Percentiles rank a stretch among this genome's conserved stretches.
These are phyloP conservation scores for Malassezia cuniculi DNA, from an alignment of 1,284 basidiomycete species.

Conservation along the genomic window DNA sequence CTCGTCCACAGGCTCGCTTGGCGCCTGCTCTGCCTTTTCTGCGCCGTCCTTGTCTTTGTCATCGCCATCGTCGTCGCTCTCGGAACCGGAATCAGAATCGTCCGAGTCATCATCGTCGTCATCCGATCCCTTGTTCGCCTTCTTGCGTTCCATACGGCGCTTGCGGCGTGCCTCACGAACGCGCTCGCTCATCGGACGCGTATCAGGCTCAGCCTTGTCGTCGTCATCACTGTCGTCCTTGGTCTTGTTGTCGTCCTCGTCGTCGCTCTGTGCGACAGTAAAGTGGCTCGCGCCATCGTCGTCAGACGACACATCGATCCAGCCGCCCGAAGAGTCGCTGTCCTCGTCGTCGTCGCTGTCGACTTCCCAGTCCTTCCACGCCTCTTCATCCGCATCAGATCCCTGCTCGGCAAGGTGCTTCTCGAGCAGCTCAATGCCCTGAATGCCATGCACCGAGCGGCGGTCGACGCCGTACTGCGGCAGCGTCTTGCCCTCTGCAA, in stretches of 20 bases:
- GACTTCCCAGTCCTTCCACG: slow-evolving; percentile 83
- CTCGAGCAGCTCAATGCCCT: slow-evolving; percentile 52
- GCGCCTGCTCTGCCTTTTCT: slow-evolving; percentile 5
- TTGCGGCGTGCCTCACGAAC: slow-evolving; percentile 17
- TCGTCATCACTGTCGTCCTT: slow-evolving; percentile 9
- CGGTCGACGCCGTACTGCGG: slow-evolving; percentile 68
- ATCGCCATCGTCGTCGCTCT: slow-evolving; percentile 25
- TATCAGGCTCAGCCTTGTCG: slow-evolving; percentile 2
- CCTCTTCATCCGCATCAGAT: slow-evolving; percentile 59
- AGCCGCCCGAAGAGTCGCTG: slow-evolving; percentile 51
- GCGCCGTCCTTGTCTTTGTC: slow-evolving; percentile 17
- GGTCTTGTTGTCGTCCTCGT: slow-evolving; percentile 51
- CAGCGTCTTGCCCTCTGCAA: slow-evolving; percentile 22
- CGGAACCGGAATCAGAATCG: slow-evolving; percentile 30
- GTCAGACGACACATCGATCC: slow-evolving; percentile 73
- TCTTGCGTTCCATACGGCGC: slow-evolving; percentile 23
- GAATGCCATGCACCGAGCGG: slow-evolving; percentile 63
- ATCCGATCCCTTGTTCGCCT: slow-evolving; percentile 30
- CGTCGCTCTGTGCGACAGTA: slow-evolving; percentile 62
- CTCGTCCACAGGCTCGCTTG: slow-evolving; percentile 14
- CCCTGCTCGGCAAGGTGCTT: slow-evolving; percentile 45
- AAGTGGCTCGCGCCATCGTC: slow-evolving; percentile 51
- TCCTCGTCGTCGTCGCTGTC: slow-evolving; percentile 58
- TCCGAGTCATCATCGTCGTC: slow-evolving; percentile 28
- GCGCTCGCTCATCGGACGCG: slow-evolving; percentile 16